Evolutionary conservation across 805 yeast genomes (phyloP).

Genomic region (Grigorovia transvaalensis): DNA sequence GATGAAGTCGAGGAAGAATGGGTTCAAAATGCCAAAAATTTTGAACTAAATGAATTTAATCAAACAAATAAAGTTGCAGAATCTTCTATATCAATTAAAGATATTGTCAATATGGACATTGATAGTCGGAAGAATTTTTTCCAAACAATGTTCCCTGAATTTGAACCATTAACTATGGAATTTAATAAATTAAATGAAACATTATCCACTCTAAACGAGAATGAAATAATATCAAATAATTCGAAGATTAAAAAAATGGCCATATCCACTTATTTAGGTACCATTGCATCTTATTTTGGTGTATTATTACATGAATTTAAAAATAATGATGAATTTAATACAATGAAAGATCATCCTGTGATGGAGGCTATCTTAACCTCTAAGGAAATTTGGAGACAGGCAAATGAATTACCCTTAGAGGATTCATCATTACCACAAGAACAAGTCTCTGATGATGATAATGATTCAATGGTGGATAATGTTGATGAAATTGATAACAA

Average conservation of each 20-base stretch:
- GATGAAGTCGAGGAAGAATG: slow-evolving; percentile 69
- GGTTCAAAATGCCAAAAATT: slow-evolving; percentile 48
- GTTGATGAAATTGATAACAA: slow-evolving; percentile 13
- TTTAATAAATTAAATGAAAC: slow-evolving; percentile 33
- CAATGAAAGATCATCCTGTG: slow-evolving; percentile 78
- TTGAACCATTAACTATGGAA: slow-evolving; percentile 65
- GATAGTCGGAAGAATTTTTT: slow-evolving; percentile 46
- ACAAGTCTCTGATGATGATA: slow-evolving; percentile 8
- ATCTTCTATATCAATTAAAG: slow-evolving; percentile 30
- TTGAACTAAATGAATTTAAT: slow-evolving; percentile 32
- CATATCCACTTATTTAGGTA: slow-evolving; percentile 65
- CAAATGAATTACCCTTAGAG: slow-evolving; percentile 39
- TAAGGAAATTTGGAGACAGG: slow-evolving; percentile 85
- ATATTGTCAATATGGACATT: slow-evolving; percentile 40
- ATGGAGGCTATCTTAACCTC: slow-evolving; percentile 79
- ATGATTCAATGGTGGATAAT: slow-evolving; percentile 10
- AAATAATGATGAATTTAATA: slow-evolving; percentile 42
- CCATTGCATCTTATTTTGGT: slow-evolving; percentile 71
- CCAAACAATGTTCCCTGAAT: slow-evolving; percentile 68
- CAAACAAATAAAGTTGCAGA: slow-evolving; percentile 25
- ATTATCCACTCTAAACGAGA: slow-evolving; percentile 30
- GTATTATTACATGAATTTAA: slow-evolving; percentile 49
- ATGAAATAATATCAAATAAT: slow-evolving; percentile 27
- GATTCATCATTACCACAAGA: slow-evolving; percentile 17
- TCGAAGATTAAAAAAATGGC: slow-evolving; percentile 52